phyloP scores from a whole-genome alignment of 345 rosid species.

The thale cress (Arabidopsis thaliana) region DNA sequence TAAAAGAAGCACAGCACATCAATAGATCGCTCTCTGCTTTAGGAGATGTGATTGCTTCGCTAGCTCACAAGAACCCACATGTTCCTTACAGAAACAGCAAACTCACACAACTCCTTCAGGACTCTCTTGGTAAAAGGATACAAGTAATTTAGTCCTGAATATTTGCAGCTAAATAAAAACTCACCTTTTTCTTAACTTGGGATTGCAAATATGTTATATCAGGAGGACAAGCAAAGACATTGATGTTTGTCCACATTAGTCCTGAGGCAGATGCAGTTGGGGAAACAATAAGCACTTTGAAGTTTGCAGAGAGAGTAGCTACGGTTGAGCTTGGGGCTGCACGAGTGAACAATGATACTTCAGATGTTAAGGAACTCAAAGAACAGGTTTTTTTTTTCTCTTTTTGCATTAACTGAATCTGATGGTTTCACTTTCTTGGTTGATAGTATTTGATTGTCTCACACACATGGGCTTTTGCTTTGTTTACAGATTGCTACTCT shows the following conservation, averaged over 20 bases:
- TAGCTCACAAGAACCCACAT: conserved; percentile 94
- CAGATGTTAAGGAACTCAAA: conserved; percentile 89
- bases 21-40: conserved; percentile 94
- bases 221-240: conserved; percentile 99
- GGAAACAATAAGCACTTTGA: conserved; percentile 93
- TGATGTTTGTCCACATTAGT: conserved; percentile 97
- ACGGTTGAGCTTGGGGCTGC: conserved; percentile 97
- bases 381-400: conserved; percentile 76
- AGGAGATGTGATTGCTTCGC: conserved; percentile 98
- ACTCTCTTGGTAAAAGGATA: conserved; percentile 78
- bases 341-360: conserved; percentile 73
- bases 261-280: conserved; percentile 87
- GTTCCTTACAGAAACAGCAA: conserved; percentile 98
- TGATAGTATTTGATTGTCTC: conserved; percentile 14
- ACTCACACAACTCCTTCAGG: conserved; percentile 95
- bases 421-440: background rate
- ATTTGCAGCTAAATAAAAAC: conserved; percentile 4
- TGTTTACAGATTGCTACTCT: conserved; percentile 72
- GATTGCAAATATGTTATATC: conserved; percentile 40
- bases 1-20: conserved; percentile 95
- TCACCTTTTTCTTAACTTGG: conserved; percentile 19
- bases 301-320: conserved; percentile 97
- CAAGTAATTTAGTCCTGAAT: background rate
- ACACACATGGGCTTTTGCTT: background rate
- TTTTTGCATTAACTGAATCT: conserved; percentile 12